A percentile compares a stretch with the other conserved stretches of the same genome.
Evolutionary conservation across 441 rosid species (phyloP).

Genomic region (Croton laevigatus): DNA sequence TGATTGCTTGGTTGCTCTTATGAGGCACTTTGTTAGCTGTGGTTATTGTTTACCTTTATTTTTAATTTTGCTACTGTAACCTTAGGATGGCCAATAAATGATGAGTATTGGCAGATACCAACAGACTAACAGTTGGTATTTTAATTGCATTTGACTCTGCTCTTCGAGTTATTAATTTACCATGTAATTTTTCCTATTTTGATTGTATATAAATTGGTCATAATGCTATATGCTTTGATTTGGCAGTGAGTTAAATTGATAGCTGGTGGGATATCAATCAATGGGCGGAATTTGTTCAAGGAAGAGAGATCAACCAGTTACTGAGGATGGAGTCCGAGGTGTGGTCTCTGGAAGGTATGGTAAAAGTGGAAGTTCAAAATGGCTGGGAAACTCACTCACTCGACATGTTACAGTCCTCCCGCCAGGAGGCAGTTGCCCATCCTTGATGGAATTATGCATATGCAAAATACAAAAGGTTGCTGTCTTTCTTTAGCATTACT

Average conservation of each 20-base stretch:
- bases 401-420: constrained; percentile 40
- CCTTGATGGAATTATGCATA: constrained; percentile 75
- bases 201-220: background rate
- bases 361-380: constrained; percentile 77
- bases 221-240: constrained; percentile 7
- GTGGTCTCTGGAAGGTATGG: constrained; percentile 48
- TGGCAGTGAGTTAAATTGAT: constrained; percentile 16
- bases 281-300: constrained; percentile 93
- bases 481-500: background rate
- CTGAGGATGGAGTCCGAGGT: constrained; percentile 46
- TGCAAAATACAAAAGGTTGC: constrained; percentile 52
- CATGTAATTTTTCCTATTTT: background rate
- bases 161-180: background rate
- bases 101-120: background rate
- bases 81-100: background rate
- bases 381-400: constrained; percentile 64
- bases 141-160: background rate
- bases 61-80: background rate
- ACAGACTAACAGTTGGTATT: background rate
- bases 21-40: background rate
- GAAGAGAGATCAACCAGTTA: constrained; percentile 61
- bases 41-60: background rate
- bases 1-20: background rate
- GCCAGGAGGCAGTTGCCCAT: constrained; percentile 44
- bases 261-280: constrained; percentile 2